phyloP scores from a whole-genome alignment of 805 yeast species.

The Debaryomyces castellii region DNA sequence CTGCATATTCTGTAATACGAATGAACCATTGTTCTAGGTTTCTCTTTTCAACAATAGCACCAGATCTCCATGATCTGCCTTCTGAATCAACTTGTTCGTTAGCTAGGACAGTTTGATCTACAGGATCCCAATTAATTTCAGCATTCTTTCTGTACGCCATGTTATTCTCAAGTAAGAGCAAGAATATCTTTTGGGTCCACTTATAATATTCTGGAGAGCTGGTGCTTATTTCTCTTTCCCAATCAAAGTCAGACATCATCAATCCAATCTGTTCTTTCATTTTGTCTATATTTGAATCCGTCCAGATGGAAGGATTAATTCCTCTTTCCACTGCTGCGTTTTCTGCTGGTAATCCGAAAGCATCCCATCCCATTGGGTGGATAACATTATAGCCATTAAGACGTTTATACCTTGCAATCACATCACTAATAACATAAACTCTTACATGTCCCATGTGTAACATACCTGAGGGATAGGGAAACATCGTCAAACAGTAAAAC shows the following conservation, averaged over 20 bases:
- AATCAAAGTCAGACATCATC: conserved; percentile 87
- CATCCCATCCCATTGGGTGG: conserved; percentile 99
- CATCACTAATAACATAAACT: conserved; percentile 90
- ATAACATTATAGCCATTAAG: conserved; percentile 75
- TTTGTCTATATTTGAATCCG: conserved; percentile 69
- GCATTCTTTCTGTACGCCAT: conserved; percentile 85
- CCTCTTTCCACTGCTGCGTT: conserved; percentile 92
- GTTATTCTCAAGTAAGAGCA: conserved; percentile 69
- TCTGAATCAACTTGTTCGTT: conserved; percentile 91
- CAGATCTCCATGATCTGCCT: conserved; percentile 96
- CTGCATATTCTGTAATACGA: conserved; percentile 81
- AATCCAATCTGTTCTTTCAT: conserved; percentile 81
- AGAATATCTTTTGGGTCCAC: conserved; percentile 88
- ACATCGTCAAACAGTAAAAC: conserved; percentile 78
- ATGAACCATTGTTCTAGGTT: conserved; percentile 90
- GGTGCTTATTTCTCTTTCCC: conserved; percentile 89
- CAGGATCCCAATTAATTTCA: conserved; percentile 96
- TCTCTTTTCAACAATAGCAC: conserved; percentile 86
- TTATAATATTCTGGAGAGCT: conserved; percentile 85
- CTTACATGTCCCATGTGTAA: conserved; percentile 93
- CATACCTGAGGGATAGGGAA: conserved; percentile 94
- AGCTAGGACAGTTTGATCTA: conserved; percentile 91
- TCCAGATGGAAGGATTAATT: conserved; percentile 82
- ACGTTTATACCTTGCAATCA: conserved; percentile 72
- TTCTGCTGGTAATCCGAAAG: conserved; percentile 97